phyloP scores from a whole-genome alignment of 2,329 filamentous ascomycete species.

The Penicillium sclerotiorum region DNA sequence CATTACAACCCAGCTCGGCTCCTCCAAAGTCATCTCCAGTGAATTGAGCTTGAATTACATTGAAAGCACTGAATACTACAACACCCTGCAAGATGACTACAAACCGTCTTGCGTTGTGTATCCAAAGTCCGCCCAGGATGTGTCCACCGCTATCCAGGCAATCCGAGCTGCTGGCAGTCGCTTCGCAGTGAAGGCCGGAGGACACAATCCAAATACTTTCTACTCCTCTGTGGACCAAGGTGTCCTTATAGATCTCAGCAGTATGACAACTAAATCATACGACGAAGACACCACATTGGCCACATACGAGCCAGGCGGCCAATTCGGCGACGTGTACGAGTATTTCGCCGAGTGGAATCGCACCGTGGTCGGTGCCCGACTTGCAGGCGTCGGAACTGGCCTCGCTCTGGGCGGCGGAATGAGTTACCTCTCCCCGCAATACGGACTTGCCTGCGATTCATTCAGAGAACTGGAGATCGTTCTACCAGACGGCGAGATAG shows the following conservation, averaged over 20 bases:
- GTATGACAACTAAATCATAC: conserved; percentile 29
- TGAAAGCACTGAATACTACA: conserved; percentile 30
- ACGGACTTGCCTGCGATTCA: conserved; percentile 31
- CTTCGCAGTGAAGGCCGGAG: conserved; percentile 32
- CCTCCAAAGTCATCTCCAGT: conserved; percentile 21
- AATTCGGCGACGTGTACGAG: conserved; percentile 30
- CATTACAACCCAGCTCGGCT: conserved; percentile 57
- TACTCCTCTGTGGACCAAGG: conserved; percentile 29
- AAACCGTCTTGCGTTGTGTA: conserved; percentile 31
- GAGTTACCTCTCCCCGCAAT: conserved; percentile 31
- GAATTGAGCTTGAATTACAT: conserved; percentile 20
- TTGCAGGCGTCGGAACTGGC: conserved; percentile 29
- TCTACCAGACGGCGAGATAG: conserved; percentile 19
- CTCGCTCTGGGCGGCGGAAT: conserved; percentile 30
- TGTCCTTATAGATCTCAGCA: conserved; percentile 27
- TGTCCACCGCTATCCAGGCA: conserved; percentile 28
- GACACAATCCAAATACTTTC: conserved; percentile 33
- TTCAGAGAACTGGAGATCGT: conserved; percentile 27
- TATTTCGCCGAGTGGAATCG: conserved; percentile 22
- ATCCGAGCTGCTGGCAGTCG: conserved; percentile 26
- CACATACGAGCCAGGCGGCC: conserved; percentile 28
- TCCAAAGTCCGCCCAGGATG: conserved; percentile 27
- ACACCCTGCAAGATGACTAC: conserved; percentile 26
- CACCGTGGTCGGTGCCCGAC: conserved; percentile 29
- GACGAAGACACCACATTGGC: conserved; percentile 26